Base-by-base conservation (phyloP, 495 filamentous ascomycete species). In the Neurospora sp. region DNA sequence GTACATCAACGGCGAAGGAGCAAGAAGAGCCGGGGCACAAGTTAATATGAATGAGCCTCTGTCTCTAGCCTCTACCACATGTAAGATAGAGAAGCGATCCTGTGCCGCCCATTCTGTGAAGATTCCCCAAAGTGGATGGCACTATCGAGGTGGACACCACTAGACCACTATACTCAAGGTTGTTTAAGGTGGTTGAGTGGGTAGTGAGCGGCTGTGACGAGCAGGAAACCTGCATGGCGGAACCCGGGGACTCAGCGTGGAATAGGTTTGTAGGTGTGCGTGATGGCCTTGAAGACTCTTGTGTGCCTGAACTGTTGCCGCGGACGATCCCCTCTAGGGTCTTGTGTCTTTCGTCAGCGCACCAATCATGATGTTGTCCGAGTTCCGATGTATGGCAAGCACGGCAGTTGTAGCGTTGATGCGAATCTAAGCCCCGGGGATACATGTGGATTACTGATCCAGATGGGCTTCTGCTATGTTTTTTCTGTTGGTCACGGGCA, bases 31-130 rank as follows among this genome's bases (percentile, higher is more conserved):
- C 5, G 53, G 53, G 53, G 12, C 14, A 65, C 53, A 17, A 65
- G 53, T 35, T 35, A 16, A 65, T 65, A 31, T 59, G 9, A 53
- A 35, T 35, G 53, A 61, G 53, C 53, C 27, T 61, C 53, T 35
- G 27, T 35, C 53, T 35, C 53, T 31, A 17, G 27, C 7, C 27
- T 35, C 53, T 70, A 72, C 69, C 17, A 65, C 72, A 71, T 71
- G 69, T 20, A 20, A 53, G 38, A 31, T 8, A 70, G 14, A n/a
- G 72, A 73, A 70, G 14, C 42, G 70, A 75, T 75, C 74, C 71
- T 73, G 74, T 75, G 74, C 74, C 74, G 74, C 72, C 72, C 72
- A 69, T 73, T 42, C 10, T 22, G 27, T 69, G 71, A 35, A 37
- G 37, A 71, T 71, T 44, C 71, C 68, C 48, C 48, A 40, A 72